Conservation (phyloP, 1,284 basidiomycete species). For the Trichosporon sp. region DNA sequence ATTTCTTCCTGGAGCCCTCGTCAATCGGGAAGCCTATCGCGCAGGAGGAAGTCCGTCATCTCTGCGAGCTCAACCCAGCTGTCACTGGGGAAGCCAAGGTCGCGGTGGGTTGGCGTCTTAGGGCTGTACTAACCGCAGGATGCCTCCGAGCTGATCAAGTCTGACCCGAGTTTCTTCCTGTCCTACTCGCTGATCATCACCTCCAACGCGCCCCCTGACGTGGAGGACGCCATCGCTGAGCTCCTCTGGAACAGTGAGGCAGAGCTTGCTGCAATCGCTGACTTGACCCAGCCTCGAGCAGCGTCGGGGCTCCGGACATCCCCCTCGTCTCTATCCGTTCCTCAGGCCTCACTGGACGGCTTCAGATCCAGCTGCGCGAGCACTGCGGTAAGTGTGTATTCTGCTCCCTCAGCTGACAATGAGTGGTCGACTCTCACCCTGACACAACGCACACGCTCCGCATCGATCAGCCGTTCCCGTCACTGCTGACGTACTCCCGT, state of each 20-base stretch:
- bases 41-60: conserved; percentile 65
- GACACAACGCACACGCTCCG: conserved; percentile 76
- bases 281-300: conserved; percentile 30
- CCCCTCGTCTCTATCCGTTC: conserved; percentile 71
- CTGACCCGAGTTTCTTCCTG: conserved; percentile 53
- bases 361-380: conserved; percentile 79
- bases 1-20: conserved; percentile 82
- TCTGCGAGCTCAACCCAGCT: conserved; percentile 80
- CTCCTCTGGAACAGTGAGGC: conserved; percentile 60
- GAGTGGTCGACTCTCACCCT: conserved; percentile 89
- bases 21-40: conserved; percentile 77
- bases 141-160: conserved; percentile 57
- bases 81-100: conserved; percentile 68
- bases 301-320: conserved; percentile 49
- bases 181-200: conserved; percentile 75
- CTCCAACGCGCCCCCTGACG: conserved; percentile 62
- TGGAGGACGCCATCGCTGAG: conserved; percentile 59
- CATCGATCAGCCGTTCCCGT: conserved; percentile 81
- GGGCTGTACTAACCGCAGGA: conserved; percentile 36
- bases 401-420: not conserved
- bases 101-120: conserved; percentile 45
- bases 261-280: not conserved
- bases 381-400: conserved; percentile 61
- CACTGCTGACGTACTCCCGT: conserved; percentile 65
- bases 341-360: conserved; percentile 81